Percentiles rank a stretch among this genome's conserved stretches.
phyloP scores from a whole-genome alignment of 1,284 basidiomycete genomes.

The Moesziomyces sp. region DNA sequence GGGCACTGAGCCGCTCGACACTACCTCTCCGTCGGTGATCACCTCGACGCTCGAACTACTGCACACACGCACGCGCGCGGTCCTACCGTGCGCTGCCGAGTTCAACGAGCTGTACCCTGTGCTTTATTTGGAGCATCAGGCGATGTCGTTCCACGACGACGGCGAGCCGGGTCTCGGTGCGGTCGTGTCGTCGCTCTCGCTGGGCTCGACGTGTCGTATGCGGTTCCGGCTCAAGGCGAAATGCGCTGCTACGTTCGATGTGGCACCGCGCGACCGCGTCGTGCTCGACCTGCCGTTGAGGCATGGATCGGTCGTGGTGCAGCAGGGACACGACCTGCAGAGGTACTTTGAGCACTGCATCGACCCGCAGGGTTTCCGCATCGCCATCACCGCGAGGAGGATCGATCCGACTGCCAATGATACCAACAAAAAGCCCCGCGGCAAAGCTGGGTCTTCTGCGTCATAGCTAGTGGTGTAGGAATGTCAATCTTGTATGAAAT shows the following conservation, averaged over 20 bases:
- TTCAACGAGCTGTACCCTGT: conserved; percentile 60
- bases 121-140: conserved; percentile 42
- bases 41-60: conserved; percentile 20
- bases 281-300: conserved; percentile 30
- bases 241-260: not conserved
- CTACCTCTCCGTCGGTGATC: conserved; percentile 14
- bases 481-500: no score
- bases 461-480: no score
- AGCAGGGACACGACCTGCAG: conserved; percentile 41
- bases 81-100: not conserved
- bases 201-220: conserved; percentile 47
- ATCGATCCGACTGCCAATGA: conserved; percentile 13
- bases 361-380: conserved; percentile 30
- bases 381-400: conserved; percentile 33
- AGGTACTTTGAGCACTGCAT: conserved; percentile 33
- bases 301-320: conserved; percentile 37
- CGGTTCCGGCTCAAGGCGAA: conserved; percentile 47
- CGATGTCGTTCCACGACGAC: conserved; percentile 56
- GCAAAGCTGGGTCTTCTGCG: no score
- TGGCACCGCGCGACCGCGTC: conserved; percentile 4
- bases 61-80: conserved; percentile 8
- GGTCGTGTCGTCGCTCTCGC: conserved; percentile 45
- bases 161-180: conserved; percentile 53
- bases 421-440: no score
- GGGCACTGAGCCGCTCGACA: conserved; percentile 29